These are phyloP conservation scores for Scytalidium lignicola DNA, from an alignment of 2,329 filamentous ascomycete species.

Conservation along the genomic window DNA sequence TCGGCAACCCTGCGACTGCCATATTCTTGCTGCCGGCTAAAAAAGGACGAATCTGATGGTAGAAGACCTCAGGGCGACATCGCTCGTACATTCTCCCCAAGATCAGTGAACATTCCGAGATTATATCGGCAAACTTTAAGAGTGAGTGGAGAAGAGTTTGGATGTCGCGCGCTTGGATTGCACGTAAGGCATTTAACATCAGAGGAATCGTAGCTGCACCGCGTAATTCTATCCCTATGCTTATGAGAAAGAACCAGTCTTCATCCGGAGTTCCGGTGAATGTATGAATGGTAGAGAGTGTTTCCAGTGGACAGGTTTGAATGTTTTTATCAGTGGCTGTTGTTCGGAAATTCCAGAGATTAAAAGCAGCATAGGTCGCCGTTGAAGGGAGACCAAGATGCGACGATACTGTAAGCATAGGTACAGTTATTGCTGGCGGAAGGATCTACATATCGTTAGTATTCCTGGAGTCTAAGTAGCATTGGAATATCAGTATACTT, in stretches of 20 bases:
- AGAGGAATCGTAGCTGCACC: constrained; percentile 69
- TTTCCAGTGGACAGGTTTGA: constrained; percentile 56
- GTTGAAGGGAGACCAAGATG: constrained; percentile 80
- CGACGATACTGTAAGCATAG: constrained; percentile 65
- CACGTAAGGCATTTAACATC: constrained; percentile 72
- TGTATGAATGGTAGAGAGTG: constrained; percentile 68
- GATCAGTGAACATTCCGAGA: constrained; percentile 62
- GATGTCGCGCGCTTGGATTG: constrained; percentile 57
- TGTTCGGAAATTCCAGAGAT: constrained; percentile 79
- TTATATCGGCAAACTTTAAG: constrained; percentile 56
- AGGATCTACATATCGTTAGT: constrained; percentile 43
- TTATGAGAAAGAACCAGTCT: constrained; percentile 91
- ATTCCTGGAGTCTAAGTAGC: not conserved
- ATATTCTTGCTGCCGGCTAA: constrained; percentile 92
- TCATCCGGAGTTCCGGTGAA: constrained; percentile 88
- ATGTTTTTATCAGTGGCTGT: constrained; percentile 56
- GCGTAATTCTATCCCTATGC: constrained; percentile 81
- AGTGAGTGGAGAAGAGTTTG: constrained; percentile 58
- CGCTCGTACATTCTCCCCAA: constrained; percentile 83
- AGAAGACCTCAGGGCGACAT: constrained; percentile 84
- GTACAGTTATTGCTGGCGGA: constrained; percentile 71
- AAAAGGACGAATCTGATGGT: constrained; percentile 81
- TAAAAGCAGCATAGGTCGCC: constrained; percentile 82
- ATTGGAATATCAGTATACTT: constrained; percentile 51
- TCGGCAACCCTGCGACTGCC: constrained; percentile 74